These are phyloP conservation scores for Linaria vulgaris DNA, from an alignment of 257 asterid genomes.

Conservation along the genomic window DNA sequence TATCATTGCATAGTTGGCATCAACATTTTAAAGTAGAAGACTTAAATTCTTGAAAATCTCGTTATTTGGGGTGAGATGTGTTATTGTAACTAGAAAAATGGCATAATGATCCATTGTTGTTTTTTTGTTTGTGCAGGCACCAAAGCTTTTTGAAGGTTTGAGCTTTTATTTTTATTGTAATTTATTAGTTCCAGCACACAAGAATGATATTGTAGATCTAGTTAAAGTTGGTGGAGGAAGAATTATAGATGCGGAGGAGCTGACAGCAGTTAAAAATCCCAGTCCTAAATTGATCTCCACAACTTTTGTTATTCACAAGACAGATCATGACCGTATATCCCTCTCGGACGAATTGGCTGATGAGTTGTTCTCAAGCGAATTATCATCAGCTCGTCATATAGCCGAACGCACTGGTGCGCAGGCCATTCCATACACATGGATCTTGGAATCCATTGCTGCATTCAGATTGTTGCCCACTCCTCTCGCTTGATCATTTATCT, in stretches of 20 bases:
- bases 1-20: background rate
- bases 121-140: slow-evolving; percentile 47
- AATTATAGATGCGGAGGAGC: slow-evolving; percentile 41
- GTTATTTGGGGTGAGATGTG: too few relatives aligned
- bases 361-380: slow-evolving; percentile 35
- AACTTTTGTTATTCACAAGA: slow-evolving; percentile 48
- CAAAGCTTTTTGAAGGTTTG: slow-evolving; percentile 66
- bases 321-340: too few relatives aligned
- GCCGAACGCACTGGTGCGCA: slow-evolving; percentile 37
- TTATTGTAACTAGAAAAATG: too few relatives aligned
- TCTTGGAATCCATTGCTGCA: slow-evolving; percentile 83
- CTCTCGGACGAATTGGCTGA: too few relatives aligned
- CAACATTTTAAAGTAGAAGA: background rate
- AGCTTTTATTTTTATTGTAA: slow-evolving; percentile 62
- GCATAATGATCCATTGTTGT: background rate
- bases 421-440: slow-evolving; percentile 77
- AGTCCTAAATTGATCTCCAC: slow-evolving; percentile 23
- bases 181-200: slow-evolving; percentile 58
- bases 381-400: slow-evolving; percentile 45
- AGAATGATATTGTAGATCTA: slow-evolving; percentile 57
- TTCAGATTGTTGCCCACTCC: slow-evolving; percentile 43
- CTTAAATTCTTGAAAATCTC: background rate
- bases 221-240: slow-evolving; percentile 71
- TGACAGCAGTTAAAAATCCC: too few relatives aligned
- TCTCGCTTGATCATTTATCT: too few relatives aligned